Evolutionary conservation across 2,329 filamentous ascomycete genomes (phyloP), one percentile per base, ranked within the genome.

Genomic region (Apiospora rasikravindrae): DNA sequence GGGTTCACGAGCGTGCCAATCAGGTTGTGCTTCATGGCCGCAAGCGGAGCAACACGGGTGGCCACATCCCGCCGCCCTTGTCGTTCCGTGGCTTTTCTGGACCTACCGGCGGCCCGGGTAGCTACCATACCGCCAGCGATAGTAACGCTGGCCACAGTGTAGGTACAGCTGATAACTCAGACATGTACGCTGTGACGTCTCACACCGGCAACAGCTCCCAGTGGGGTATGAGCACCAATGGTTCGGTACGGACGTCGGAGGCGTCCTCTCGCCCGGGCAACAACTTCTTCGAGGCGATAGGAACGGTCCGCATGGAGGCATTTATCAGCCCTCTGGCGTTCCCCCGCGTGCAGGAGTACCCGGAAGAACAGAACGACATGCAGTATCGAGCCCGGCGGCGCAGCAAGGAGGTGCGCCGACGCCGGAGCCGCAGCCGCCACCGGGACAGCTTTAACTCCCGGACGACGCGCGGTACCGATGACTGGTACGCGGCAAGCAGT

Each of bases 301-400:
- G 95, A 1, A 98, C 95, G 1, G 91, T 98, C 67, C 91, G 96
- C 40, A 98, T 99, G 96, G 96, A 98, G 82, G 96, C 96, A 0
- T 99, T 98, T 81, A 97, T 99, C 76, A 90, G 86, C 76, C 90
- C 90, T 0, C 80, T 91, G 14, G 84, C 88, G 1, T 84, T 86
- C 73, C 83, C 83, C 2, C 83, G 84, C 40, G 83, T 86, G 70
- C 83, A 84, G 16, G 86, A 88, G 16, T 81, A 84, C 57, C 83
- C 84, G 0, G 84, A 87, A 70, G 87, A 88, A 74, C 80, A 83
- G 29, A 87, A 88, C 33, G 87, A 89, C 74, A 82, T 85, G 73
- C 82, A 84, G 69, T 83, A 85, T 67, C 80, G 83, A 6, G 83
- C 84, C 4, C 83, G 88, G 13, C 81, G 88, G 72, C 83, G 88